A percentile compares a stretch with the other conserved stretches of the same genome.
phyloP scores from a whole-genome alignment of 768 basidiomycete genomes.

The Kockovaella imperatae region DNA sequence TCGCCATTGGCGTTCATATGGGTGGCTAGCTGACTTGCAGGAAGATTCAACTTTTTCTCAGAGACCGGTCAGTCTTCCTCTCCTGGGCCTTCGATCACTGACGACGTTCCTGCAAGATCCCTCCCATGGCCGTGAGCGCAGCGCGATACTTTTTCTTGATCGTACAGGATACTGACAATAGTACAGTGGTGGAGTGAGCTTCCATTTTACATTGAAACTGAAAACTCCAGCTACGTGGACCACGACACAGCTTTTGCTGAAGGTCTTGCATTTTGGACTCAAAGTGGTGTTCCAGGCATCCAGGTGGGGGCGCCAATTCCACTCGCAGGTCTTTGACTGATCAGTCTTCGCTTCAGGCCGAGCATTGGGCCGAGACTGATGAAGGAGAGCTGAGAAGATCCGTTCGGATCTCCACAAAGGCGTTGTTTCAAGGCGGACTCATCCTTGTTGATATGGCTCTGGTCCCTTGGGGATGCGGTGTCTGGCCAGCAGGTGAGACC shows the following conservation, averaged over 20 bases:
- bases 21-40: background rate
- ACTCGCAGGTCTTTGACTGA: background rate
- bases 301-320: conserved; percentile 23
- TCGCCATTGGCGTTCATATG: background rate
- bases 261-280: conserved; percentile 39
- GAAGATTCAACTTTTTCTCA: conserved; percentile 34
- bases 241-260: conserved; percentile 22
- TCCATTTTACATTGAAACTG: too few species aligned
- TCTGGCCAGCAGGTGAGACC: conserved; percentile 43
- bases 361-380: conserved; percentile 25
- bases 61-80: conserved; percentile 18
- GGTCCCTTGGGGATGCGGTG: conserved; percentile 43
- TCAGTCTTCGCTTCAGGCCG: conserved; percentile 19
- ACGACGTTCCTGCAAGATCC: background rate
- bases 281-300: conserved; percentile 35
- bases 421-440: conserved; percentile 36
- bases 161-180: background rate
- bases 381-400: conserved; percentile 25
- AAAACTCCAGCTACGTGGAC: conserved; percentile 30
- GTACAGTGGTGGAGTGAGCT: background rate
- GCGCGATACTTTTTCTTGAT: background rate
- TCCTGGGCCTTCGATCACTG: background rate
- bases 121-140: background rate
- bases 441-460: conserved; percentile 40
- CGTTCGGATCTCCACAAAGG: conserved; percentile 32